phyloP scores from a whole-genome alignment of 2,329 filamentous ascomycete genomes.

The Colletotrichum sp. region DNA sequence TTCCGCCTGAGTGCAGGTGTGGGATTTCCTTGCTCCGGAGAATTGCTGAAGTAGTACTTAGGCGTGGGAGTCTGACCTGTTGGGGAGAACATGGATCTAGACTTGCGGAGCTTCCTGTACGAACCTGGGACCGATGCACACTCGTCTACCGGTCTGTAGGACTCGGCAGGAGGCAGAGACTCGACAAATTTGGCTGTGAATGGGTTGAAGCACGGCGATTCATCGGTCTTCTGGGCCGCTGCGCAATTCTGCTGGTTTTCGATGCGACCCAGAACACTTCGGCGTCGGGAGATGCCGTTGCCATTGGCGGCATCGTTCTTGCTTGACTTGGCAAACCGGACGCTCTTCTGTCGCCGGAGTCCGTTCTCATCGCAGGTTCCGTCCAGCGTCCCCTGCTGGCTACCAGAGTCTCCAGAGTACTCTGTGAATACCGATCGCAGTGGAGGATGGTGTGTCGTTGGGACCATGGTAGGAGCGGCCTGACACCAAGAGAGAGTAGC shows the following conservation, averaged over 20 bases:
- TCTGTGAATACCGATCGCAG: conserved; percentile 16
- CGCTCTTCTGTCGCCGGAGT: conserved; percentile 55
- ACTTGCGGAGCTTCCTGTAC: conserved; percentile 56
- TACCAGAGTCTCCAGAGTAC: background rate
- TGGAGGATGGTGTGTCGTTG: conserved; percentile 34
- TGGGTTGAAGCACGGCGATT: background rate
- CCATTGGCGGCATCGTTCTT: background rate
- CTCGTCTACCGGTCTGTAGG: conserved; percentile 42
- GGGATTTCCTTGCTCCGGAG: background rate
- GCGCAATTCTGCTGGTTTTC: background rate
- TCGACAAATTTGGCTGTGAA: conserved; percentile 7
- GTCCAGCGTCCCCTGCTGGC: background rate
- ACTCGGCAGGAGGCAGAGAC: conserved; percentile 2
- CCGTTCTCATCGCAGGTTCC: conserved; percentile 11
- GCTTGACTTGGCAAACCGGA: conserved; percentile 52
- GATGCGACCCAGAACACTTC: background rate
- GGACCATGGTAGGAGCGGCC: conserved; percentile 49
- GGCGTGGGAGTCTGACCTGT: conserved; percentile 24
- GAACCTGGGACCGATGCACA: conserved; percentile 52
- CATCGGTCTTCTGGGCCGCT: background rate
- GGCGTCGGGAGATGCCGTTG: background rate
- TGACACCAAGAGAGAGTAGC: conserved; percentile 64
- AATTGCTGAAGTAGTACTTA: conserved; percentile 11
- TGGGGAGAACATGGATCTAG: conserved; percentile 57
- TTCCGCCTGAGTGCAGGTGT: background rate